Evolutionary conservation across 257 asterid genomes (phyloP), one percentile per base, ranked within the genome.

Genomic region (Mentha longifolia): DNA sequence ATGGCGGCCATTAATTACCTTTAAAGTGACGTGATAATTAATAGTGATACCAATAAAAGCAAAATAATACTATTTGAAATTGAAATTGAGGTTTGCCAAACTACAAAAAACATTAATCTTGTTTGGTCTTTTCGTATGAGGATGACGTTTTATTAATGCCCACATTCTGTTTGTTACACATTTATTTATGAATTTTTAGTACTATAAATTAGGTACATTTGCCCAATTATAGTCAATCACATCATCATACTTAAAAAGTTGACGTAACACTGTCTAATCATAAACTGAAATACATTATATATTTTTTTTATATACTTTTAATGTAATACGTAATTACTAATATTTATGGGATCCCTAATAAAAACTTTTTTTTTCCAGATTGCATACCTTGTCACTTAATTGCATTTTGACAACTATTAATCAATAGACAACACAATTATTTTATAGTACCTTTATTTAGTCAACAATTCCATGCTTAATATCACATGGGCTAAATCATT

Each of bases 141-240:
- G 41, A 19, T 45, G 25, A 62, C 13, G 62, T 35, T 51, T 55
- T 65, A 16, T 55, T 65, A 65, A 51, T 60, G 68, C 63, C 52
- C 72, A 74, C 60, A 60, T 65, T 58, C 51, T 60, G 30, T 74
- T 74, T 60, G 71, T 65, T 67, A 37, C 39, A 45, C 62, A 72
- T 77, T 65, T 57, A 72, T 77, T 65, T 57, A 74, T 78, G 70
- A 77, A 43, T 54, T 52, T 35, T 35, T 33, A 25, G 73, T 70
- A 64, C 70, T n/a, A 55, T n/a, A 61, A 70, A 54, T 25, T 39
- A 39, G 41, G 57, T 42, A 57, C 66, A n/a, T 37, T 11, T 22
- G 19, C 25, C 66, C 11, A 64, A 54, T 12, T 73, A 28, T 30
- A 33, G 67, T 28, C 78, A 65, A 57, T 65, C 78, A 65, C 59